Evolutionary conservation across 306 rosid genomes (phyloP).

Genomic region (Urtica urens): DNA sequence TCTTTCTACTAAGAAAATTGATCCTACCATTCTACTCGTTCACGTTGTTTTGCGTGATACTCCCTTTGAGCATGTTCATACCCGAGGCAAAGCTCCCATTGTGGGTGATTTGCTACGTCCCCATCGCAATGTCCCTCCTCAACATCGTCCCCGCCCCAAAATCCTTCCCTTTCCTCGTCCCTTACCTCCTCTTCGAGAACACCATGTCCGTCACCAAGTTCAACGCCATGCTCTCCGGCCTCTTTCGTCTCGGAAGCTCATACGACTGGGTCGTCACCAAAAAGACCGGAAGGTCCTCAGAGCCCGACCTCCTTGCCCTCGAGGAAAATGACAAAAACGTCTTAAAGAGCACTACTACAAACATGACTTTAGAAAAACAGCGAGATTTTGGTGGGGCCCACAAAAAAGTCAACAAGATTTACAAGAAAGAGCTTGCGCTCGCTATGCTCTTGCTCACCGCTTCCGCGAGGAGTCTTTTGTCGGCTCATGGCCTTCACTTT

Average conservation of each 20-base stretch:
- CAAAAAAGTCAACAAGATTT: conserved; percentile 67
- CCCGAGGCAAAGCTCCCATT: conserved; percentile 93
- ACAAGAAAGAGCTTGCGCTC: conserved; percentile 85
- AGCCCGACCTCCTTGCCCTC: conserved; percentile 70
- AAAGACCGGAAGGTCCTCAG: conserved; percentile 91
- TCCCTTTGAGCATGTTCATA: conserved; percentile 91
- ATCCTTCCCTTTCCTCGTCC: conserved; percentile 85
- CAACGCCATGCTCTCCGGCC: conserved; percentile 96
- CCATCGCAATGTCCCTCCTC: conserved; percentile 77
- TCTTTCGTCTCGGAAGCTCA: conserved; percentile 90
- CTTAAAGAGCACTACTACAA: conserved; percentile 49
- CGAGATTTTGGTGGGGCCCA: neutral
- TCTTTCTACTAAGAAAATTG: conserved; percentile 87
- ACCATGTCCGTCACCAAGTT: conserved; percentile 98
- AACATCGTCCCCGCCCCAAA: conserved; percentile 96
- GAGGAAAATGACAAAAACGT: conserved; percentile 72
- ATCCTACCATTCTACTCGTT: conserved; percentile 94
- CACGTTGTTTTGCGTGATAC: conserved; percentile 87
- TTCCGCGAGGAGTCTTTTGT: conserved; percentile 75
- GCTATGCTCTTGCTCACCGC: conserved; percentile 89
- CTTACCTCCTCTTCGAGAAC: conserved; percentile 93
- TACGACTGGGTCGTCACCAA: conserved; percentile 98
- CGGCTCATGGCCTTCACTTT: conserved; percentile 93
- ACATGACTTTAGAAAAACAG: conserved; percentile 26
- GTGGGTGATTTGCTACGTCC: conserved; percentile 93